Evolutionary conservation across 805 yeast species (phyloP), one percentile per base, ranked within the genome.

Genomic region (Ogataea chonburiensis): DNA sequence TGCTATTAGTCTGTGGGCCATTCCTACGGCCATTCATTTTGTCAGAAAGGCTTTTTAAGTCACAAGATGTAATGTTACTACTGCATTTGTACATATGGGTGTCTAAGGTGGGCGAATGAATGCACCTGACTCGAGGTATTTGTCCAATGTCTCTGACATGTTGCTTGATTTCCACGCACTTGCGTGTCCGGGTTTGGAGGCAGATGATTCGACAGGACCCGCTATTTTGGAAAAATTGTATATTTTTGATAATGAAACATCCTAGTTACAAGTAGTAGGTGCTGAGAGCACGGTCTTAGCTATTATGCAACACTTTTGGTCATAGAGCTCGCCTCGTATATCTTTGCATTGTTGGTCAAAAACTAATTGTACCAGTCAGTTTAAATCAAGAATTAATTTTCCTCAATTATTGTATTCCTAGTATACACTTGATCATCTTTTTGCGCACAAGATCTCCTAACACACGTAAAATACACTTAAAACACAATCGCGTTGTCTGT

Each of bases 1-100:
- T 42, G 86, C 86, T 31, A 75, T 79, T 43, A 77, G 79, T 15
- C 70, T 83, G 53, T 83, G 81, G 80, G 52, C 56, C 17, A 43
- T 61, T 37, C 86, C 86, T 47, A 71, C 79, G 24, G 59, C 73
- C 33, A 60, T 64, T 59, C 81, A 79, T 56, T 75, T 67, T 45
- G 56, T 71, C 52, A 74, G 64, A 53, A 79, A 66, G 56, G 73
- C 53, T 7, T 43, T 45, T 29, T 46, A 43, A 44, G 34, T 7
- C 13, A 14, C 11, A 17, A 8, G 6, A 14, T 5, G 15, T 5
- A 7, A 7, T 19, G 22, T 17, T 18, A 25, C 17, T 5, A 7
- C 19, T 33, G 30, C 30, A 33, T 33, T 18, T 33, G 37, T 33
- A 33, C 19, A 33, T 33, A 33, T 25, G 37, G 37, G 10, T 7